Base-by-base conservation (phyloP, 768 basidiomycete species). In the Lepiota venenata region DNA sequence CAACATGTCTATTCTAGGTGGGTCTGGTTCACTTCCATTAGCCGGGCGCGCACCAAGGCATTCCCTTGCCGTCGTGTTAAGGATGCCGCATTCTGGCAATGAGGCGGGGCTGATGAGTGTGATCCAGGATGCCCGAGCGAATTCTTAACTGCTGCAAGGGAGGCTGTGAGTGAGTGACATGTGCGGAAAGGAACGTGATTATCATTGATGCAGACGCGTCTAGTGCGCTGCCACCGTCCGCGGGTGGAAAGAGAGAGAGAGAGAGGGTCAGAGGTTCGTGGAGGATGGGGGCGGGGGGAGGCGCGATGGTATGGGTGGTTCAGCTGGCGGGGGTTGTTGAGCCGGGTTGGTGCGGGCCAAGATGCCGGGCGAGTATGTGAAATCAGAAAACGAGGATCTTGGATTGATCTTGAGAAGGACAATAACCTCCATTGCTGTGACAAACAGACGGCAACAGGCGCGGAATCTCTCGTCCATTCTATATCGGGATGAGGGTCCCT, bases 401-500 rank as follows among this genome's bases (percentile, higher is more conserved):
- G 65, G 65, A 53, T 56, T 57, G 50, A 57, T 60, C 63, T n/a
- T 60, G 49, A 48, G 63, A 65, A 71, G n/a, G 70, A 80, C 78
- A 80, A 80, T 80, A 80, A 68, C 47, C 69, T 69, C 69, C 76
- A 78, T 71, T 66, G 45, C 68, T 52, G 62, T 68, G 61, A 69
- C 73, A 71, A 71, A 70, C 58, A 70, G 49, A 47, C 66, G 62
- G 63, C 59, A 67, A 66, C 64, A 32, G 10, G 63, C 52, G 51
- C 49, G 35, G 48, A 45, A 42, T 36, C 56, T 60, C 58, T 46
- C 32, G 32, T 32, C 57, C 60, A 64, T 49, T 27, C 68, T 56
- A 66, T 60, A 80, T 78, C 74, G 72, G 68, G 73, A 63, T 39
- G 58, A 60, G 60, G 63, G 69, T 66, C 64, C 66, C 61, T 69